Conservation (phyloP, 306 rosid species). For the Lotus japonicus region DNA sequence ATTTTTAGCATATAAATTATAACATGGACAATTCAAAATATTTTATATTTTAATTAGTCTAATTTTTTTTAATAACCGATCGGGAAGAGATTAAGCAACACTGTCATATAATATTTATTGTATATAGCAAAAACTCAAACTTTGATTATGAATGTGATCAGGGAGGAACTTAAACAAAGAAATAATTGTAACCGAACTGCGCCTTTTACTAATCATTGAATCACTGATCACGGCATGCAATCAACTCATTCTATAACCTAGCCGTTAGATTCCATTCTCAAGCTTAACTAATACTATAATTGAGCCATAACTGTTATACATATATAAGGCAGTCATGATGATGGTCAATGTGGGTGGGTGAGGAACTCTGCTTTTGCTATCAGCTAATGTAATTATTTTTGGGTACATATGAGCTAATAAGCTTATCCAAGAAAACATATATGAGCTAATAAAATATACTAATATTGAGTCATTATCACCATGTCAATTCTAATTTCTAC, state of each 20-base stretch:
- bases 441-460: too few relatives aligned
- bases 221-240: constrained; percentile 26
- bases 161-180: too few relatives aligned
- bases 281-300: not conserved
- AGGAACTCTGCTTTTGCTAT: constrained; percentile 10
- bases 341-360: constrained; percentile 4
- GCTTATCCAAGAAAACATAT: too few relatives aligned
- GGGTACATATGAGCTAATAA: too few relatives aligned
- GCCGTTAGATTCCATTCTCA: not conserved
- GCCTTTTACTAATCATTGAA: constrained; percentile 23
- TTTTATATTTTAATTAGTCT: too few relatives aligned
- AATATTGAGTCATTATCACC: too few relatives aligned
- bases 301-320: not conserved
- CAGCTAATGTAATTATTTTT: too few relatives aligned
- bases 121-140: not conserved
- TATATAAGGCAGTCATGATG: not conserved
- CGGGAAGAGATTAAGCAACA: not conserved
- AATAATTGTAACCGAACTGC: constrained; percentile 23
- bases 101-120: not conserved
- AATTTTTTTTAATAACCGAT: too few relatives aligned
- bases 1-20: too few relatives aligned
- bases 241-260: not conserved
- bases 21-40: too few relatives aligned
- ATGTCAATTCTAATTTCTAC: too few relatives aligned
- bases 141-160: constrained; percentile 11